Base-by-base conservation (phyloP, 1,284 basidiomycete genomes). In the Uromyces viciae-fabae region DNA sequence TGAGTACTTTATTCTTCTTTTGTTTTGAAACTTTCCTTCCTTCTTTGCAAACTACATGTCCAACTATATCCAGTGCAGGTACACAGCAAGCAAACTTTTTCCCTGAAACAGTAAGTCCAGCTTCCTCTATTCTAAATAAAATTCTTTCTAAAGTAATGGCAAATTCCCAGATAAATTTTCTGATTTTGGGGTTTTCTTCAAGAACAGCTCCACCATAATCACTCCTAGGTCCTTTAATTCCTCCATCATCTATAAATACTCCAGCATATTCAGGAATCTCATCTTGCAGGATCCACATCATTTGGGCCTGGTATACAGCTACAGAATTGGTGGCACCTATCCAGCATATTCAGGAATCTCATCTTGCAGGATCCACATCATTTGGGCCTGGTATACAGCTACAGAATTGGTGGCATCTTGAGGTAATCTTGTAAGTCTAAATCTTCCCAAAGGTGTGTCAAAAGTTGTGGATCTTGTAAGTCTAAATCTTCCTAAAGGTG, bases 121-220 rank as follows among this genome's bases (percentile, higher is more conserved):
- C 42, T n/a, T 76, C 75, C n/a, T 76, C 60, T 25, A 76, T 66
- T 19, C 58, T 17, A 60, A 76, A 66, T 31, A 66, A 43, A 4
- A 76, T 43, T 19, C 42, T 66, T 52, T 76, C 60, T 7, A 66
- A n/a, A 7, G 40, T 66, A 31, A 33, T 56, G 46, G 69, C 25
- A 15, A 33, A 71, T 49, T 71, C 68, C 68, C 46, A 71, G n/a
- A 71, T 71, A 25, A 71, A 49, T 33, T 43, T 11, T 46, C 43
- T 9, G 11, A 52, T 71, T 8, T 15, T 3, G 7, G 5, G 68
- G 15, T 71, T 11, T 31, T 25, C 40, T 2, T 4, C 19, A 14
- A 71, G 25, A 4, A 8, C 31, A 2, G 14, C 68, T 4, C 31
- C 15, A 2, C n/a, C 14, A n/a, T 71, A 71, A 14, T 31, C 15